A percentile compares a stretch with the other conserved stretches of the same genome.
Conservation (phyloP, 441 rosid species). For the Adansonia gregorii region DNA sequence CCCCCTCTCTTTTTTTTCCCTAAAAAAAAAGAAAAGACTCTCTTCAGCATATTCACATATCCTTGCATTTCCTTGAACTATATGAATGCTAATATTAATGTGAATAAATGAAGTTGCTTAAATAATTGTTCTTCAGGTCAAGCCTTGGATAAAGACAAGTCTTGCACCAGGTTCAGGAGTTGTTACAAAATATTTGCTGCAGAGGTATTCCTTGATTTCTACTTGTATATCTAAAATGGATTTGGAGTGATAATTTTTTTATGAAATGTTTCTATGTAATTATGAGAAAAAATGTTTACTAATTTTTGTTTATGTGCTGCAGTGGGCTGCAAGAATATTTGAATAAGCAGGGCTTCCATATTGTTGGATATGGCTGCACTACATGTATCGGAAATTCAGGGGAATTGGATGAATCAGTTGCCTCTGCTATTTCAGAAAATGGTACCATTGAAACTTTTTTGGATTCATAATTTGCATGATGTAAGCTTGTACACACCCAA, state of each 20-base stretch:
- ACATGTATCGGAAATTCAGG: conserved; percentile 99
- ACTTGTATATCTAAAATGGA: conserved; percentile 15
- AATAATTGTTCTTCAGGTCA: conserved; percentile 59
- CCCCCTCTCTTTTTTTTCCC: not conserved
- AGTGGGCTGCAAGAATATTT: conserved; percentile 91
- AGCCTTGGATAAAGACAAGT: conserved; percentile 98
- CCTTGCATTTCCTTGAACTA: not conserved
- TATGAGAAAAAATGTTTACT: not conserved
- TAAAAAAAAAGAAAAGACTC: not conserved
- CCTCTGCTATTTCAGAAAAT: conserved; percentile 85
- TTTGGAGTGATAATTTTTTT: not conserved
- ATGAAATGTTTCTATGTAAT: conserved; percentile 1
- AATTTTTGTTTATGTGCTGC: conserved; percentile 35
- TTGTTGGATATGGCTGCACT: conserved; percentile 98
- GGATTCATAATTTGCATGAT: conserved; percentile 19
- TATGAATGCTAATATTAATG: conserved; percentile 13
- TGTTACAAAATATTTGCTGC: conserved; percentile 81
- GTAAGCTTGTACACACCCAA: not conserved
- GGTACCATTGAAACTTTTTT: conserved; percentile 44
- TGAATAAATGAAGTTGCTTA: conserved; percentile 25
- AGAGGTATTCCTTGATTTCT: conserved; percentile 54
- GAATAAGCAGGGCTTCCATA: conserved; percentile 85
- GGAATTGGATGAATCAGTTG: conserved; percentile 92
- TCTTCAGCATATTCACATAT: not conserved
- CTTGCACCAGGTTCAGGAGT: conserved; percentile 99